A percentile compares a stretch with the other conserved stretches of the same genome.
Conservation (phyloP, 192 early-diverging fungal species). For the Mortierella claussenii region DNA sequence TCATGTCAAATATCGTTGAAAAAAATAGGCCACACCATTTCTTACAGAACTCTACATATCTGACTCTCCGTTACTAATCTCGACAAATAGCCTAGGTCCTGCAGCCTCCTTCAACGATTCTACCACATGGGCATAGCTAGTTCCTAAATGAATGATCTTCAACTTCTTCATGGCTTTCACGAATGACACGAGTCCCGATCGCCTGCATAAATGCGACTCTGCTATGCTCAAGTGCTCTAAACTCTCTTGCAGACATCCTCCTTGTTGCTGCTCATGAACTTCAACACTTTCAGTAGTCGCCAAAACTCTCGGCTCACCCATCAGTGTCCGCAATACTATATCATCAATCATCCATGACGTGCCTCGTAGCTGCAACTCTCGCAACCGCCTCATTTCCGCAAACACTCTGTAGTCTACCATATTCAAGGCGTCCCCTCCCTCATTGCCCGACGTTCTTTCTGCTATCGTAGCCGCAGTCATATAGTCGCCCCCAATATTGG, state of each 20-base stretch:
- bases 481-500: not conserved
- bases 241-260: not conserved
- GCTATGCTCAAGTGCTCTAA: conserved; percentile 9
- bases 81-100: conserved; percentile 16
- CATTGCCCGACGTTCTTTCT: not conserved
- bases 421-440: not conserved
- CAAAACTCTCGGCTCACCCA: not conserved
- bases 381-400: conserved; percentile 10
- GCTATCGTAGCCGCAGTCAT: not conserved
- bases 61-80: not conserved
- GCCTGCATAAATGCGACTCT: conserved; percentile 2
- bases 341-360: conserved; percentile 25
- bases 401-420: conserved; percentile 12
- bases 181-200: conserved; percentile 9
- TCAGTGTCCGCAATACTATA: not conserved
- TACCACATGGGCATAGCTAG: not conserved
- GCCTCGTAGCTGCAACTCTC: conserved; percentile 23
- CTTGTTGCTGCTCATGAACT: not conserved
- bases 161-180: conserved; percentile 15
- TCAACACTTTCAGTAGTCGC: not conserved
- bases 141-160: conserved; percentile 13
- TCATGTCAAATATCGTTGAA: no score
- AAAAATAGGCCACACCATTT: not conserved
- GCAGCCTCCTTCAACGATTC: conserved; percentile 5
- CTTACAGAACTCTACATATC: not conserved